phyloP scores from a whole-genome alignment of 129 eudicot genomes.

The Tagetes erecta region DNA sequence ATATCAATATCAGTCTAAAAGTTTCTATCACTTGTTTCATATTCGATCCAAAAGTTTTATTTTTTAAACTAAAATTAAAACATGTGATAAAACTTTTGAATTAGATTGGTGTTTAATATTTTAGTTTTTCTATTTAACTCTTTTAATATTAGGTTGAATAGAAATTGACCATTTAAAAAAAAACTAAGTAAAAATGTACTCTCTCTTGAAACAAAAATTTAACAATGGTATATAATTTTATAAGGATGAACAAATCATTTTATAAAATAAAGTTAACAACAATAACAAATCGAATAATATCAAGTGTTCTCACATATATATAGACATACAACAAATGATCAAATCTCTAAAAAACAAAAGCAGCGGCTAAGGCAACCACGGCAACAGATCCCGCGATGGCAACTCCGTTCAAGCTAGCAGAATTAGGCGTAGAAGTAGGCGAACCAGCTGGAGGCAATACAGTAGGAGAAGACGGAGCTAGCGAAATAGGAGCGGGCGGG shows the following conservation, averaged over 20 bases:
- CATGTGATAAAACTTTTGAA: too few species aligned
- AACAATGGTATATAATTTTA: too few species aligned
- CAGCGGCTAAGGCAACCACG: constrained; percentile 55
- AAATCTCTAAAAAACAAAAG: constrained; percentile 58
- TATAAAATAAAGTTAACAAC: constrained; percentile 17
- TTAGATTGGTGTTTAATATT: too few species aligned
- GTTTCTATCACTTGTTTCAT: too few species aligned
- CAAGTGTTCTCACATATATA: constrained; percentile 7
- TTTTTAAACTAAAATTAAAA: too few species aligned
- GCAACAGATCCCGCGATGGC: constrained; percentile 63
- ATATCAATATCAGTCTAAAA: too few species aligned
- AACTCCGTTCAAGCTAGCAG: constrained; percentile 50
- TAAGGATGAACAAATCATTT: constrained; percentile 1
- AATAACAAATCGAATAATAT: constrained; percentile 20
- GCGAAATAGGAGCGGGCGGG: constrained; percentile 43
- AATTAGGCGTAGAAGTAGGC: constrained; percentile 34
- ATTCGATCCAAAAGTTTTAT: too few species aligned
- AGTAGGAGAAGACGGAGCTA: constrained; percentile 30
- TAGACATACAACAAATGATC: constrained; percentile 28
- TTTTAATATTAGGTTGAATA: too few species aligned
- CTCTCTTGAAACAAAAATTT: too few species aligned
- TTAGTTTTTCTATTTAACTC: too few species aligned
- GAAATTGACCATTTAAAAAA: too few species aligned
- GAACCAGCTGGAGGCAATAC: constrained; percentile 35
- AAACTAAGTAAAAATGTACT: too few species aligned